Conservation (phyloP, 768 basidiomycete species). For the Auricularia sp. region DNA sequence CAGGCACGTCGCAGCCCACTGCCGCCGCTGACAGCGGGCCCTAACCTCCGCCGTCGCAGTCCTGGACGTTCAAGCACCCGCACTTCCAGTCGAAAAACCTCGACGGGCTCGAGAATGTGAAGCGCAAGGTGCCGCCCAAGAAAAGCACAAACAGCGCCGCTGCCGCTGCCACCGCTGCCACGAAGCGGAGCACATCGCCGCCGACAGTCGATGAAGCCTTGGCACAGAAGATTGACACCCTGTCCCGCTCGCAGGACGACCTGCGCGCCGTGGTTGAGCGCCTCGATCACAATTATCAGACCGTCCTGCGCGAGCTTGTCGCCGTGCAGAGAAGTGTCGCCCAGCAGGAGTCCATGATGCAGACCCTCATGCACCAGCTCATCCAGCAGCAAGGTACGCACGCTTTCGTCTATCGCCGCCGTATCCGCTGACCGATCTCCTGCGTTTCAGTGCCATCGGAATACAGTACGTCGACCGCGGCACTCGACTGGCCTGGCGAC, state of each 20-base stretch:
- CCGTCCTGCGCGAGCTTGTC: conserved; percentile 61
- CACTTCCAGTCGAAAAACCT: conserved; percentile 47
- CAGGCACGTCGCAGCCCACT: neutral
- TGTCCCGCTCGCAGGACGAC: conserved; percentile 29
- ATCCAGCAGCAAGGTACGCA: conserved; percentile 41
- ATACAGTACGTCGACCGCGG: neutral
- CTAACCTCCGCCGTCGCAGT: neutral
- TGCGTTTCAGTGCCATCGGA: neutral
- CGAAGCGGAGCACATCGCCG: neutral
- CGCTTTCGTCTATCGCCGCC: neutral
- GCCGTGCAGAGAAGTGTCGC: conserved; percentile 46
- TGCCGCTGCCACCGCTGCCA: neutral
- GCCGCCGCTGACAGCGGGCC: neutral
- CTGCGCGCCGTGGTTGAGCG: conserved; percentile 36
- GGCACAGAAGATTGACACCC: conserved; percentile 39
- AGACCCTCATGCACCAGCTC: conserved; percentile 56
- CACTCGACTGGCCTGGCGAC: too few relatives aligned
- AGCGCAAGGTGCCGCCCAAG: conserved; percentile 24
- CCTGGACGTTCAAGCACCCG: conserved; percentile 23
- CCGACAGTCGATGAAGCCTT: conserved; percentile 15
- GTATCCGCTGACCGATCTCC: neutral
- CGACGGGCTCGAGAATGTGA: conserved; percentile 48
- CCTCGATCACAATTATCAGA: conserved; percentile 55
- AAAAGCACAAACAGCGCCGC: neutral
- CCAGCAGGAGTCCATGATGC: neutral